Percentiles rank a stretch among this genome's conserved stretches.
Conservation (phyloP, 768 basidiomycete genomes). For the Termitomyces bulborhizus region DNA sequence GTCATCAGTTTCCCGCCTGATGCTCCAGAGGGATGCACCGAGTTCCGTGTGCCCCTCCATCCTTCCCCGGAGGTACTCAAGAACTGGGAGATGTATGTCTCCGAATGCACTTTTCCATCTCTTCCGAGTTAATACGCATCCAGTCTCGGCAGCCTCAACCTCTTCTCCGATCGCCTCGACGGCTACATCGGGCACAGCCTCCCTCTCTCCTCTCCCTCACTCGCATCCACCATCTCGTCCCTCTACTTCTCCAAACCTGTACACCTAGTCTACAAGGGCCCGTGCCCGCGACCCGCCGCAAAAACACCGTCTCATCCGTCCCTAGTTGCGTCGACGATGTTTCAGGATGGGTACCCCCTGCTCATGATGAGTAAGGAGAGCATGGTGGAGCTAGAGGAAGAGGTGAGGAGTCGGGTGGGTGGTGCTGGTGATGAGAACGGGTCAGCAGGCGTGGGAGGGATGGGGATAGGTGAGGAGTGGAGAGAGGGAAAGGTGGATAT, state of each 20-base stretch:
- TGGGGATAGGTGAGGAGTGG: slow-evolving; percentile 13
- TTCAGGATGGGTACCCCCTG: slow-evolving; percentile 70
- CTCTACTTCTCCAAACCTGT: slow-evolving; percentile 57
- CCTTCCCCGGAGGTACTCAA: slow-evolving; percentile 43
- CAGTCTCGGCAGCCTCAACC: slow-evolving; percentile 47
- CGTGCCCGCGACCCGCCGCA: slow-evolving; percentile 39
- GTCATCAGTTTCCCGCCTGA: slow-evolving; percentile 54
- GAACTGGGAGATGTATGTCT: slow-evolving; percentile 52
- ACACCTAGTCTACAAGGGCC: slow-evolving; percentile 64
- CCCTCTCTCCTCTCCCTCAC: slow-evolving; percentile 35
- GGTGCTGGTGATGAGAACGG: neutral
- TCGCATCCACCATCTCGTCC: slow-evolving; percentile 55
- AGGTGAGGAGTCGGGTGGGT: slow-evolving; percentile 40
- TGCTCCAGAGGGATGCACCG: slow-evolving; percentile 47
- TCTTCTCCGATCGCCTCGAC: slow-evolving; percentile 51
- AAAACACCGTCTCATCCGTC: slow-evolving; percentile 44
- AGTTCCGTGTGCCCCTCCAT: slow-evolving; percentile 53
- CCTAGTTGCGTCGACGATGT: slow-evolving; percentile 48
- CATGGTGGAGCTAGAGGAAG: slow-evolving; percentile 42
- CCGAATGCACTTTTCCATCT: no score
- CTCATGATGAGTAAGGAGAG: slow-evolving; percentile 66
- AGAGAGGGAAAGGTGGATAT: slow-evolving; percentile 7
- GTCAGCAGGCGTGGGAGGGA: neutral
- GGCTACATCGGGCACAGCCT: slow-evolving; percentile 58
- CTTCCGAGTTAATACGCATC: neutral